Evolutionary conservation across 2,329 filamentous ascomycete genomes (phyloP).

Genomic region (Sclerotinia borealis): DNA sequence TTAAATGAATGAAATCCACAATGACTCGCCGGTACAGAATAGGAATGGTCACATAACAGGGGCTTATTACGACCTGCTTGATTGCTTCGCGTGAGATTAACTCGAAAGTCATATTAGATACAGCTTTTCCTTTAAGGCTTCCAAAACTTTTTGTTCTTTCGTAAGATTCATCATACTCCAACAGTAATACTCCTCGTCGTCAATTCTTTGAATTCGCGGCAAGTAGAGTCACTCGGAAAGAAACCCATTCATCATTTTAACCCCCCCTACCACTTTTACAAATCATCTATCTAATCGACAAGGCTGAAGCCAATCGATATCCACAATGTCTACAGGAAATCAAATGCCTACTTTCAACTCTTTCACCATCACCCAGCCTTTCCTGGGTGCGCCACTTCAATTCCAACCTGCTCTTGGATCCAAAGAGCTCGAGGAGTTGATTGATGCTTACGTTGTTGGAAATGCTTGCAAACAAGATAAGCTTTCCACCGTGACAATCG

Average conservation of each 20-base stretch:
- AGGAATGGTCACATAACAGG: neutral
- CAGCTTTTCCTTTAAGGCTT: neutral
- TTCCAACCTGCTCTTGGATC: conserved; percentile 61
- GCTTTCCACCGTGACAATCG: conserved; percentile 50
- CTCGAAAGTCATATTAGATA: conserved; percentile 3
- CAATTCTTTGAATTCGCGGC: neutral
- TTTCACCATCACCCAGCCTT: conserved; percentile 51
- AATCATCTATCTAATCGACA: neutral
- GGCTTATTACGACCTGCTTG: neutral
- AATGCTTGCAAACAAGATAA: conserved; percentile 51
- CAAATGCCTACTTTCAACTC: conserved; percentile 11
- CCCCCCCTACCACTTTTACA: neutral
- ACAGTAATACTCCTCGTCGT: conserved; percentile 1
- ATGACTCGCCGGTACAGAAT: conserved; percentile 2
- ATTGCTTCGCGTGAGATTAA: neutral
- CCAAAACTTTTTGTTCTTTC: neutral
- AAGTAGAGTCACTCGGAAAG: conserved; percentile 1
- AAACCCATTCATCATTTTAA: neutral
- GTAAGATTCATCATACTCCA: neutral
- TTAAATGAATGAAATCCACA: neutral
- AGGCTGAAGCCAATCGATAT: conserved; percentile 5
- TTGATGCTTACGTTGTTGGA: conserved; percentile 52
- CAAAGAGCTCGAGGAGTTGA: conserved; percentile 53
- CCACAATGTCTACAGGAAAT: neutral
- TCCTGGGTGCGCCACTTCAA: conserved; percentile 51